Evolutionary conservation across 192 early-diverging fungal species (phyloP).

Genomic region (Linnemannia schmuckeri): DNA sequence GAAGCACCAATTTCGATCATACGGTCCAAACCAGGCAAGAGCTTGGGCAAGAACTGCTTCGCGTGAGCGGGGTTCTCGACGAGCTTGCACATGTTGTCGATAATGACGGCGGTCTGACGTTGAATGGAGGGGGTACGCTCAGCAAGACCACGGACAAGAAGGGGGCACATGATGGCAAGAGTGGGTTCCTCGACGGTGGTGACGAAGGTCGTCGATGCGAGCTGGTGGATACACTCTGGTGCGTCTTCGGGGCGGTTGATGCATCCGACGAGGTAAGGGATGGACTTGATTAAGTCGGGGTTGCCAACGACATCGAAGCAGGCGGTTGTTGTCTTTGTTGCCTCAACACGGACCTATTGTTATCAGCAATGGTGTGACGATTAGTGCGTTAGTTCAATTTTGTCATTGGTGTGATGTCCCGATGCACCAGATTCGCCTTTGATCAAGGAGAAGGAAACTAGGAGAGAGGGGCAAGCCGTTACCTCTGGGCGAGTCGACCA

Average conservation of each 20-base stretch:
- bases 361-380: too few relatives aligned
- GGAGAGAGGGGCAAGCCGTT: slow-evolving; percentile 11
- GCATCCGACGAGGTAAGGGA: slow-evolving; percentile 77
- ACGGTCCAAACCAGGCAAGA: slow-evolving; percentile 82
- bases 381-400: neutral
- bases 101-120: slow-evolving; percentile 83
- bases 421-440: neutral
- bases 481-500: slow-evolving; percentile 87
- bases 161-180: slow-evolving; percentile 84
- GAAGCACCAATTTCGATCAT: slow-evolving; percentile 80
- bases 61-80: slow-evolving; percentile 86
- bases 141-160: slow-evolving; percentile 74
- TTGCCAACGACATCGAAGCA: slow-evolving; percentile 79
- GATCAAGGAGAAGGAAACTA: neutral
- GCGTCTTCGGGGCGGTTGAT: slow-evolving; percentile 85
- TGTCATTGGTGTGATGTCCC: neutral
- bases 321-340: slow-evolving; percentile 75
- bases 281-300: slow-evolving; percentile 81
- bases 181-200: slow-evolving; percentile 80
- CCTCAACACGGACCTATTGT: slow-evolving; percentile 53
- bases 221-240: slow-evolving; percentile 79
- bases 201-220: slow-evolving; percentile 86
- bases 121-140: slow-evolving; percentile 78
- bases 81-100: slow-evolving; percentile 93
- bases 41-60: slow-evolving; percentile 81